Percentiles rank a stretch among this genome's conserved stretches.
Evolutionary conservation across 371 early-diverging fungal genomes (phyloP).

Genomic region (Mucor plumbeus): DNA sequence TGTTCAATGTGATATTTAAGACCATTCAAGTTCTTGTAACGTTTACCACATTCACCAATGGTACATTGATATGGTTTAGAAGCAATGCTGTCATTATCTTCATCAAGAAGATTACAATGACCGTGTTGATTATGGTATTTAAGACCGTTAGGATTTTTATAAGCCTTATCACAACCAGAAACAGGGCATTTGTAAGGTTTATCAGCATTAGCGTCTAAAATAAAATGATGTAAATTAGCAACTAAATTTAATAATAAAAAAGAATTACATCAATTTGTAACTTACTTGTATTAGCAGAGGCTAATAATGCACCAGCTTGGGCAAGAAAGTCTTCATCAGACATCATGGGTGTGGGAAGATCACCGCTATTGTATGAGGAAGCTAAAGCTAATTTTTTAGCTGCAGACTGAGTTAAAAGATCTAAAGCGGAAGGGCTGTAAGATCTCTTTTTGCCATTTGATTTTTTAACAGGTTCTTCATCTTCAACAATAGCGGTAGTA

Average conservation of each 20-base stretch:
- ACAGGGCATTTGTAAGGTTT: constrained; percentile 86
- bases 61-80: constrained; percentile 89
- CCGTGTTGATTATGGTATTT: constrained; percentile 93
- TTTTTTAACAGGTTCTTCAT: constrained; percentile 10
- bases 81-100: constrained; percentile 49
- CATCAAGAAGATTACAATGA: constrained; percentile 66
- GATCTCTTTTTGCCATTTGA: constrained; percentile 36
- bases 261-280: not conserved
- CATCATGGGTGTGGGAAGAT: constrained; percentile 30
- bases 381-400: constrained; percentile 44
- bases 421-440: constrained; percentile 29
- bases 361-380: constrained; percentile 12
- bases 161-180: constrained; percentile 88
- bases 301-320: constrained; percentile 47
- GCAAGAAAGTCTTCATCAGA: constrained; percentile 50
- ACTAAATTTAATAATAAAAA: constrained; percentile 7
- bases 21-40: constrained; percentile 98
- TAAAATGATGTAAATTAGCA: constrained; percentile 18
- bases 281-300: constrained; percentile 32
- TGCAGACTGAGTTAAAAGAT: constrained; percentile 38
- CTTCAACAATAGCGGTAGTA: not conserved
- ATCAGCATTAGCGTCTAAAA: constrained; percentile 39
- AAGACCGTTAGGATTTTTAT: constrained; percentile 98
- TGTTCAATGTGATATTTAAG: constrained; percentile 95
- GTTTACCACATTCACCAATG: constrained; percentile 85